Evolutionary conservation across 2,329 filamentous ascomycete species (phyloP), one percentile per base, ranked within the genome.

Genomic region (Kalaharituber pfeilii): DNA sequence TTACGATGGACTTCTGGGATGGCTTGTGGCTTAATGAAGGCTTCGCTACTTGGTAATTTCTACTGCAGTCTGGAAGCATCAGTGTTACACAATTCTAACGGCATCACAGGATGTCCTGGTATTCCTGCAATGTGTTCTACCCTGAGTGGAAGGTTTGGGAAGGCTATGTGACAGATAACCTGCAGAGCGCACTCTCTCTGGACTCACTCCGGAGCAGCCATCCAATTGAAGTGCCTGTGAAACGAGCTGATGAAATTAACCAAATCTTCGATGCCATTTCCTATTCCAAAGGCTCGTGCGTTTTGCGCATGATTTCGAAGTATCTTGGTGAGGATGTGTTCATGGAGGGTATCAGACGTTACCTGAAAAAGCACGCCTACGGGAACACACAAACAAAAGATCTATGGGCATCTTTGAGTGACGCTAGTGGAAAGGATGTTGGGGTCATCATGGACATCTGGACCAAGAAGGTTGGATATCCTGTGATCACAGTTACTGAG

Each of bases 101-200:
- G 18, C 5, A 47, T 47, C n/a, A 13, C 25, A 47, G 42, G 42
- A 87, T 91, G 85, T 88, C 84, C 57, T 83, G 86, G 86, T 91
- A 91, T 70, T 87, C 85, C 44, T 93, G 86, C 75, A 89, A 96
- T 68, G 77, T 78, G 55, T 95, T 96, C 73, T 96, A 88, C 70
- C 89, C 89, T 7, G 89, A 96, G 69, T 96, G 89, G 89, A 94
- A 94, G 70, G 86, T 96, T 13, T 96, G 89, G 89, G 80, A 96
- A 69, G 82, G 81, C 26, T 96, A 94, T 67, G 88, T 96, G 54
- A 88, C 85, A 28, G 88, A 95, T 66, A 94, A 86, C 65, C 76
- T 96, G 55, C 86, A 94, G 67, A 82, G 84, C 59, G 89, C 89
- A 1, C 75, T 96, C 33, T 81, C 82, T 22, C 77, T 96, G 5